These are phyloP conservation scores for Sporobolomyces roseus DNA, from an alignment of 768 basidiomycete species.

Conservation along the genomic window DNA sequence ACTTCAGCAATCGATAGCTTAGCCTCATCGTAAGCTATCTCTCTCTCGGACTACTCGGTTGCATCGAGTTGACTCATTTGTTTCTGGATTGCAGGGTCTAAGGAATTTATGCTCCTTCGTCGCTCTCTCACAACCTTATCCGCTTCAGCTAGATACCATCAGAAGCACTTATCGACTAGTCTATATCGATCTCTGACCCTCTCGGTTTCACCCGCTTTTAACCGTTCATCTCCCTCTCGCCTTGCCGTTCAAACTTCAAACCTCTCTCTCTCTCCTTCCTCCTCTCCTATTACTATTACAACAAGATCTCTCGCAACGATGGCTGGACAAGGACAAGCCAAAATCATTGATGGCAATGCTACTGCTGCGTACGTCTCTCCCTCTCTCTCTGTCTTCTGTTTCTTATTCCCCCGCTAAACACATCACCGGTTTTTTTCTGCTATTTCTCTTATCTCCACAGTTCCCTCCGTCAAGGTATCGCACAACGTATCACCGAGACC, in stretches of 20 bases:
- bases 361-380: slow-evolving; percentile 23
- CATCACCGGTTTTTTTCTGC: no score
- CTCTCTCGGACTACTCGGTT: no score
- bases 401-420: background rate
- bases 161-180: no score
- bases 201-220: no score
- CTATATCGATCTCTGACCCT: no score
- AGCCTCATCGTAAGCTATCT: no score
- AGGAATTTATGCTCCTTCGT: no score
- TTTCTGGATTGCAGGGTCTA: no score
- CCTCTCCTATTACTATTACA: background rate
- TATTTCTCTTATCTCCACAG: background rate
- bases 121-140: background rate
- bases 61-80: no score
- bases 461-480: slow-evolving; percentile 36
- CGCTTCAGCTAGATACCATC: background rate
- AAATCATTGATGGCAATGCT: slow-evolving; percentile 38
- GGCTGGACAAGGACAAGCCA: slow-evolving; percentile 10
- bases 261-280: background rate
- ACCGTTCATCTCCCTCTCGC: background rate
- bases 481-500: slow-evolving; percentile 56
- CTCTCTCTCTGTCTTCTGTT: background rate
- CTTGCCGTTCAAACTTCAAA: background rate
- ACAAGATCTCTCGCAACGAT: slow-evolving; percentile 19
- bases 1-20: no score